Conservation (phyloP, 805 yeast species). For the Ogataea pilisensis region DNA sequence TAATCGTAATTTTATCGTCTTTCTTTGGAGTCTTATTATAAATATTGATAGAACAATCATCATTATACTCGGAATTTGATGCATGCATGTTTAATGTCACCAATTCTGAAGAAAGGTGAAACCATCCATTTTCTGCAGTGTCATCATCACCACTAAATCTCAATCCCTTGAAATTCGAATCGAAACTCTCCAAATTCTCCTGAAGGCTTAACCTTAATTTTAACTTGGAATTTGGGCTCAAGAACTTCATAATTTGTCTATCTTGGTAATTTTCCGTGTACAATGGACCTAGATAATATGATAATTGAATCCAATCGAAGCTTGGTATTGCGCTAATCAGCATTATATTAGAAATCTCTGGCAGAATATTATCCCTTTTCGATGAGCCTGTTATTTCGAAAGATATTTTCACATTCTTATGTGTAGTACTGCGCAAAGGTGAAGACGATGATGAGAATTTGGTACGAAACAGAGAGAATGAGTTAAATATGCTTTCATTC, state of each 20-base stretch:
- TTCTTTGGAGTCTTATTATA: neutral
- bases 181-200: conserved; percentile 11
- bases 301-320: conserved; percentile 48
- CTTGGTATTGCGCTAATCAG: conserved; percentile 36
- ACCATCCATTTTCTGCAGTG: neutral
- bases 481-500: neutral
- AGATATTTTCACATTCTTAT: conserved; percentile 1
- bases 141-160: neutral
- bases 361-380: conserved; percentile 23
- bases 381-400: conserved; percentile 18
- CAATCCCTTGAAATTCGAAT: conserved; percentile 2
- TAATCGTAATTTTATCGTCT: neutral
- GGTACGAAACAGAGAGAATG: conserved; percentile 1
- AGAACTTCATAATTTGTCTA: conserved; percentile 34
- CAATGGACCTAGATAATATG: conserved; percentile 44
- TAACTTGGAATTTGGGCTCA: conserved; percentile 30
- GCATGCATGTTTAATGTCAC: conserved; percentile 22
- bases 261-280: conserved; percentile 46
- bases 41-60: neutral
- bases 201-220: conserved; percentile 27
- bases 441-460: neutral
- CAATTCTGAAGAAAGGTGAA: neutral
- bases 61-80: conserved; percentile 4
- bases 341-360: conserved; percentile 32
- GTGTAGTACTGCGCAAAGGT: neutral